Percentiles rank a stretch among this genome's conserved stretches.
Evolutionary conservation across 2,329 filamentous ascomycete species (phyloP).

Genomic region (Alternaria sp.): DNA sequence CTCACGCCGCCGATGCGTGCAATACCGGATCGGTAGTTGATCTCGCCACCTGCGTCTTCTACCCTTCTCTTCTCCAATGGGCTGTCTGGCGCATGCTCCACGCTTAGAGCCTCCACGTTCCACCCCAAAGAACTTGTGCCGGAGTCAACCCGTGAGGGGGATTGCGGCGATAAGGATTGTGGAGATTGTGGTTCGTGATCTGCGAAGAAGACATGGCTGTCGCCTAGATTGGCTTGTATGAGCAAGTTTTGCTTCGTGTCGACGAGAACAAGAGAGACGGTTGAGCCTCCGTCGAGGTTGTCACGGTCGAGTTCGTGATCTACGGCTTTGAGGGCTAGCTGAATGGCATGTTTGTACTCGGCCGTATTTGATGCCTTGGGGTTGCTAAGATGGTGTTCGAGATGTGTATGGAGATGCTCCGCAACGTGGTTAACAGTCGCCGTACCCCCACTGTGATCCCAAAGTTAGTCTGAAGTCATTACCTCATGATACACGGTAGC

Average conservation of each 20-base stretch:
- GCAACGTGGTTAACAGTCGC: slow-evolving; percentile 30
- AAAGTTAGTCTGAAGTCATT: slow-evolving; percentile 13
- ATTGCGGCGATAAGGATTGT: slow-evolving; percentile 10
- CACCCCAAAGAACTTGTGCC: slow-evolving; percentile 21
- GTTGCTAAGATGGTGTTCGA: slow-evolving; percentile 29
- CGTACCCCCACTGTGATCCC: slow-evolving; percentile 26
- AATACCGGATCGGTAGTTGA: slow-evolving; percentile 33
- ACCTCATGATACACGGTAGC: neutral
- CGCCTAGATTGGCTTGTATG: slow-evolving; percentile 33
- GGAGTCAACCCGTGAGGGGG: slow-evolving; percentile 11
- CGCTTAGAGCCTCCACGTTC: slow-evolving; percentile 29
- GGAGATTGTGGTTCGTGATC: slow-evolving; percentile 18
- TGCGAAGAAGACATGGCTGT: slow-evolving; percentile 34
- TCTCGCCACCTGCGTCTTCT: slow-evolving; percentile 34
- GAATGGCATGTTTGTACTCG: slow-evolving; percentile 35
- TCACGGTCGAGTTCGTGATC: slow-evolving; percentile 29
- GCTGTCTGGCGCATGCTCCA: slow-evolving; percentile 30
- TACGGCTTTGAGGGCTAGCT: slow-evolving; percentile 30
- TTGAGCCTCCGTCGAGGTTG: slow-evolving; percentile 34
- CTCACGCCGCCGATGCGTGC: slow-evolving; percentile 35
- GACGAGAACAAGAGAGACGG: slow-evolving; percentile 32
- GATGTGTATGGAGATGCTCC: slow-evolving; percentile 26
- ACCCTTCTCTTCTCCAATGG: slow-evolving; percentile 32
- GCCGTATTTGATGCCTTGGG: slow-evolving; percentile 23
- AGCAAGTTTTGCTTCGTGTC: slow-evolving; percentile 34